Evolutionary conservation across 1,284 basidiomycete species (phyloP).

Genomic region (Pyrrhoderma lamaoense): DNA sequence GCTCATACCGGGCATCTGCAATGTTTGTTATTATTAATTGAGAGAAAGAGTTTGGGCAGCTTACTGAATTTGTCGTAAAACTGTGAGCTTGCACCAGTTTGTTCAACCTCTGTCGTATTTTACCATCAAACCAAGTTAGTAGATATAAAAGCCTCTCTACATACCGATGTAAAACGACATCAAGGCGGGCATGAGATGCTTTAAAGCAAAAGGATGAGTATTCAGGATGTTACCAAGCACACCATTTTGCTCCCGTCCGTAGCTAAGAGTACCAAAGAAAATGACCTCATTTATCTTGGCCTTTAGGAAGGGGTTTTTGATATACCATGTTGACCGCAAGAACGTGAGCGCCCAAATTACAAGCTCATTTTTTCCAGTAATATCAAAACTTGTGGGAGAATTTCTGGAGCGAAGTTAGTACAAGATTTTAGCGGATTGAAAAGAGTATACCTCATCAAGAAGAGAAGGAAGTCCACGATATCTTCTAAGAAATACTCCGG

Average conservation of each 20-base stretch:
- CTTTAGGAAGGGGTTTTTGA: conserved; percentile 98
- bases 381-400: conserved; percentile 73
- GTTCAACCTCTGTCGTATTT: conserved; percentile 75
- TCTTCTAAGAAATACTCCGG: conserved; percentile 97
- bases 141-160: too few relatives aligned
- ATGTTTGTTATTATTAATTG: conserved; percentile 3
- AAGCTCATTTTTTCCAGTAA: conserved; percentile 82
- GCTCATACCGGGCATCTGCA: conserved; percentile 48
- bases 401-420: conserved; percentile 38
- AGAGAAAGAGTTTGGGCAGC: conserved; percentile 29
- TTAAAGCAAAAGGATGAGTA: conserved; percentile 77
- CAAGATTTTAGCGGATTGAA: too few relatives aligned
- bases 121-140: too few relatives aligned
- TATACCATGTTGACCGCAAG: conserved; percentile 90
- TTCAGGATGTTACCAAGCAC: conserved; percentile 81
- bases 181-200: conserved; percentile 85
- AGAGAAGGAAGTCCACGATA: conserved; percentile 85
- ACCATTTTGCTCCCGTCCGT: conserved; percentile 70
- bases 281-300: conserved; percentile 95
- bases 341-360: conserved; percentile 88
- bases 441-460: conserved; percentile 66
- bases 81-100: conserved; percentile 94
- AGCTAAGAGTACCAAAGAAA: conserved; percentile 76
- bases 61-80: conserved; percentile 97
- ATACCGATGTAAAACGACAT: conserved; percentile 94